A percentile compares a stretch with the other conserved stretches of the same genome.
These are phyloP conservation scores for Hypomontagnella submonticulosa DNA, from an alignment of 495 filamentous ascomycete genomes.

Conservation along the genomic window DNA sequence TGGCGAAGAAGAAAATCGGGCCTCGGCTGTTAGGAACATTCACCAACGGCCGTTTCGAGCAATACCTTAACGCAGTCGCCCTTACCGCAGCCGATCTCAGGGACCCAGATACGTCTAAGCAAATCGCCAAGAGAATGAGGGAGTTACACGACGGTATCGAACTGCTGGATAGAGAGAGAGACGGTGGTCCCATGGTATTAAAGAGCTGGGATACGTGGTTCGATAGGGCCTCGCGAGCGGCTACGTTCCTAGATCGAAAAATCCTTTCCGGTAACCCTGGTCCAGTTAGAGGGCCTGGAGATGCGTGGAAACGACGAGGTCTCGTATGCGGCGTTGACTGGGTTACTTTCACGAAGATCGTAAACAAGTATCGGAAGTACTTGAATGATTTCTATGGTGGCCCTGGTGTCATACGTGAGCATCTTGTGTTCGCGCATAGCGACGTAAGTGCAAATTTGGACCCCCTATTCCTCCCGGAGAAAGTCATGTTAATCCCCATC, in stretches of 20 bases:
- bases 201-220: constrained; percentile 97
- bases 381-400: constrained; percentile 78
- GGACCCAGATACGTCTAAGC: constrained; percentile 81
- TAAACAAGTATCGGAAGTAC: constrained; percentile 82
- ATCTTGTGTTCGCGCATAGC: constrained; percentile 95
- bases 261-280: constrained; percentile 51
- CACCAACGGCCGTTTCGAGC: constrained; percentile 94
- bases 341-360: constrained; percentile 76
- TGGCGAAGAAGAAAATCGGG: constrained; percentile 92
- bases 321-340: constrained; percentile 88
- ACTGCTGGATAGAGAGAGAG: constrained; percentile 78
- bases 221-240: constrained; percentile 78
- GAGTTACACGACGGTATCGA: constrained; percentile 96
- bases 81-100: constrained; percentile 82
- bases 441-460: constrained; percentile 71
- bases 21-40: constrained; percentile 95
- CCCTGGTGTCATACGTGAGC: constrained; percentile 69
- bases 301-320: constrained; percentile 73
- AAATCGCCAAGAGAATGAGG: constrained; percentile 98
- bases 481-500: constrained; percentile 38
- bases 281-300: constrained; percentile 45
- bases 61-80: constrained; percentile 85
- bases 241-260: constrained; percentile 79
- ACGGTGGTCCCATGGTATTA: constrained; percentile 84
- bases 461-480: background rate